Conservation (phyloP, 129 eudicot genomes). For the Flaveria ramosissima region DNA sequence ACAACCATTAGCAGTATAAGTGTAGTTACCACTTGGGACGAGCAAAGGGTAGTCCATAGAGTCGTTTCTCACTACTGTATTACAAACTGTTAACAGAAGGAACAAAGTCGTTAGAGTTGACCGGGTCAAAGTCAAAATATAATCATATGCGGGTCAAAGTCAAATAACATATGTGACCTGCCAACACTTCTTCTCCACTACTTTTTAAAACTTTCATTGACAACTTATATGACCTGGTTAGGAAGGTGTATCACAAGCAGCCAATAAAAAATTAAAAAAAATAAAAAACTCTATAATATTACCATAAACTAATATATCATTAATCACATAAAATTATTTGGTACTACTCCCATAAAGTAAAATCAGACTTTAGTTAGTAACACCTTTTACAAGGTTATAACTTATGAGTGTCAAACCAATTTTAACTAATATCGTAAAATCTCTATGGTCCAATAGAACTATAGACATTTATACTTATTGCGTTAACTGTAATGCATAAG, state of each 20-base stretch:
- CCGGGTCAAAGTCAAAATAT: constrained; percentile 4
- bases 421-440: too few species aligned
- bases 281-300: not conserved
- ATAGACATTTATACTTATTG: too few species aligned
- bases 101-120: not conserved
- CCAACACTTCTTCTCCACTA: not conserved
- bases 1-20: constrained; percentile 56
- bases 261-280: too few species aligned
- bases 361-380: not conserved
- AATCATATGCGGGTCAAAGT: not conserved
- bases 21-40: constrained; percentile 56
- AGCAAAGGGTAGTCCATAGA: constrained; percentile 76
- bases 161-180: not conserved
- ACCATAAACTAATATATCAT: not conserved
- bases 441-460: too few species aligned
- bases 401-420: not conserved
- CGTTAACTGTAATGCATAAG: too few species aligned
- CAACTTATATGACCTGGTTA: not conserved
- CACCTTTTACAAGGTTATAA: not conserved
- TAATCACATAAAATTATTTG: not conserved
- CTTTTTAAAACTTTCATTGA: not conserved
- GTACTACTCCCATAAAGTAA: not conserved
- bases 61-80: constrained; percentile 40
- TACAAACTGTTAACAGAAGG: constrained; percentile 49
- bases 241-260: too few species aligned